These are phyloP conservation scores for Naegleria gruberi DNA, from an alignment of 208 protist species.

Conservation along the genomic window DNA sequence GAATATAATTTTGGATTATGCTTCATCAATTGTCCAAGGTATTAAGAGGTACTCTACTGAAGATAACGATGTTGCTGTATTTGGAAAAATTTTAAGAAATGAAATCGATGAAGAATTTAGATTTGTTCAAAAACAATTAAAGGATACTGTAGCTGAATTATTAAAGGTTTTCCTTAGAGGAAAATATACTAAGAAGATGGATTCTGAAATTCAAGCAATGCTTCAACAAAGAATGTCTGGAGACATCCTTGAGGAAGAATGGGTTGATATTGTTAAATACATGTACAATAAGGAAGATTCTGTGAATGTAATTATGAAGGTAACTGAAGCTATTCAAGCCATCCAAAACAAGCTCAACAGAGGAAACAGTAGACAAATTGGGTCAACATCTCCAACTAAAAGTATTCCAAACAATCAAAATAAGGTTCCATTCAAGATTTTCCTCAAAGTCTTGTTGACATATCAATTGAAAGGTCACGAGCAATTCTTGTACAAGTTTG, in stretches of 20 bases:
- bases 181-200: constrained; percentile 33
- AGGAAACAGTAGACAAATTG: background rate
- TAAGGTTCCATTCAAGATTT: constrained; percentile 52
- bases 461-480: constrained; percentile 77
- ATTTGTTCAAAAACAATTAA: constrained; percentile 68
- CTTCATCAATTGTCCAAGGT: constrained; percentile 50
- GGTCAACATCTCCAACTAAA: background rate
- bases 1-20: constrained; percentile 67
- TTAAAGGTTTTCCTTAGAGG: constrained; percentile 57
- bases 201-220: constrained; percentile 46
- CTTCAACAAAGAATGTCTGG: constrained; percentile 51
- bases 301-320: constrained; percentile 52
- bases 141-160: constrained; percentile 65
- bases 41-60: background rate
- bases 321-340: constrained; percentile 42
- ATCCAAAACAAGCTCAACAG: background rate
- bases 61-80: constrained; percentile 76
- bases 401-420: background rate
- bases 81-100: constrained; percentile 74
- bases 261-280: constrained; percentile 67
- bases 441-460: constrained; percentile 64
- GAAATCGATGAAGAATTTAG: constrained; percentile 81
- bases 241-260: constrained; percentile 59
- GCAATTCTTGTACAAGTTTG: constrained; percentile 63
- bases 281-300: constrained; percentile 72